Evolutionary conservation across 2,329 filamentous ascomycete genomes (phyloP).

Genomic region (Aspergillus fischeri): DNA sequence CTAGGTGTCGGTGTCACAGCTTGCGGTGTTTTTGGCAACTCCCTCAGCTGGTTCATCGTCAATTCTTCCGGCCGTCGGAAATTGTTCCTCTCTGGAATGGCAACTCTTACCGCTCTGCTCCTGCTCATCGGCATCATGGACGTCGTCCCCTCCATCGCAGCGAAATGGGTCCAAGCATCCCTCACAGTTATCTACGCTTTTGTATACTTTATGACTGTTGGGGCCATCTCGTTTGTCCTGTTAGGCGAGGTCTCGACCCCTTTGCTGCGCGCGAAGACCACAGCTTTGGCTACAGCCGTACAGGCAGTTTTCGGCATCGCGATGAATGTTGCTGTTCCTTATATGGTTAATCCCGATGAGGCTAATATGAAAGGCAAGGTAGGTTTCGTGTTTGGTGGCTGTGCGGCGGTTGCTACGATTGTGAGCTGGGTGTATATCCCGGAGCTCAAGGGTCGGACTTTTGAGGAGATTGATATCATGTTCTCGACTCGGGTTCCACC

Average conservation of each 20-base stretch:
- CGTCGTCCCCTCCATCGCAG: constrained; percentile 22
- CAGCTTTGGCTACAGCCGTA: constrained; percentile 35
- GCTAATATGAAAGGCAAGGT: constrained; percentile 25
- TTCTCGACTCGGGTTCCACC: constrained; percentile 19
- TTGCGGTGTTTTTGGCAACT: too few relatives aligned
- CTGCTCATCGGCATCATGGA: constrained; percentile 34
- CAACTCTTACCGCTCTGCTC: too few relatives aligned
- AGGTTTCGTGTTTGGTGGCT: constrained; percentile 25
- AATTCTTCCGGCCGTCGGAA: too few relatives aligned
- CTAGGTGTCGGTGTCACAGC: constrained; percentile 27
- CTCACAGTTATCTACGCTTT: constrained; percentile 38
- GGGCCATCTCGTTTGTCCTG: constrained; percentile 43
- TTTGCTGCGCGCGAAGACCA: constrained; percentile 44
- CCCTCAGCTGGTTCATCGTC: too few relatives aligned
- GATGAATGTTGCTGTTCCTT: constrained; percentile 38
- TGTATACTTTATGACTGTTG: constrained; percentile 39
- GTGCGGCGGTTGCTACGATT: constrained; percentile 15
- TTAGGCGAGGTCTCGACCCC: constrained; percentile 46
- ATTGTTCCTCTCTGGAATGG: too few relatives aligned
- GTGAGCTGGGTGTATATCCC: constrained; percentile 24
- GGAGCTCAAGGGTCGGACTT: constrained; percentile 24
- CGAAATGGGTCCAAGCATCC: constrained; percentile 32
- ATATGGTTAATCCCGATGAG: constrained; percentile 35
- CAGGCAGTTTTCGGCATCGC: constrained; percentile 38
- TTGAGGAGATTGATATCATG: constrained; percentile 31